Conservation (phyloP, 805 yeast genomes). For the Schwanniomyces pseudopolymorphus region DNA sequence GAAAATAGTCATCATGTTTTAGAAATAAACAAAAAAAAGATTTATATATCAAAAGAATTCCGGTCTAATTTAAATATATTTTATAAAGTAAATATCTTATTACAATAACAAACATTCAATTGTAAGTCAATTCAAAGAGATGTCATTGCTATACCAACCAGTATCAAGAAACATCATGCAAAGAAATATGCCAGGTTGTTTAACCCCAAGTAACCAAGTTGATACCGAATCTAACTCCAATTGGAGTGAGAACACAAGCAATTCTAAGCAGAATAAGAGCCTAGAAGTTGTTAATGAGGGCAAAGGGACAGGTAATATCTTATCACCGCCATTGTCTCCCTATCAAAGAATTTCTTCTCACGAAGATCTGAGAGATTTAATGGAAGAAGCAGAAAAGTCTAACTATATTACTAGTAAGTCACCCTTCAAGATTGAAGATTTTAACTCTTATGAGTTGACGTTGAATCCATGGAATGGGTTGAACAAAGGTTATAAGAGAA, state of each 20-base stretch:
- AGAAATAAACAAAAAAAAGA: slow-evolving; percentile 6
- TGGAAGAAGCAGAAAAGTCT: neutral
- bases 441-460: slow-evolving; percentile 44
- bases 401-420: slow-evolving; percentile 17
- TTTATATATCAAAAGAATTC: neutral
- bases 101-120: neutral
- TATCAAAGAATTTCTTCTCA: slow-evolving; percentile 21
- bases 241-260: neutral
- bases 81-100: neutral
- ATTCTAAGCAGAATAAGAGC: slow-evolving; percentile 1
- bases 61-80: neutral
- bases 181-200: slow-evolving; percentile 28
- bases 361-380: slow-evolving; percentile 2
- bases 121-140: slow-evolving; percentile 6
- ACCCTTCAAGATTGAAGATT: slow-evolving; percentile 50
- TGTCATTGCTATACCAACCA: slow-evolving; percentile 36
- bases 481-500: slow-evolving; percentile 44
- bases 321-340: slow-evolving; percentile 49
- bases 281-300: slow-evolving; percentile 4
- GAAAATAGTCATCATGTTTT: slow-evolving; percentile 7
- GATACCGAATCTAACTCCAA: slow-evolving; percentile 5
- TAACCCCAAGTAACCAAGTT: slow-evolving; percentile 25
- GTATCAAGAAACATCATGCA: slow-evolving; percentile 25
- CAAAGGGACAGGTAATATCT: slow-evolving; percentile 21
- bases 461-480: slow-evolving; percentile 53